phyloP scores from a whole-genome alignment of 331 rosid genomes.

The Rosa hybrid region DNA sequence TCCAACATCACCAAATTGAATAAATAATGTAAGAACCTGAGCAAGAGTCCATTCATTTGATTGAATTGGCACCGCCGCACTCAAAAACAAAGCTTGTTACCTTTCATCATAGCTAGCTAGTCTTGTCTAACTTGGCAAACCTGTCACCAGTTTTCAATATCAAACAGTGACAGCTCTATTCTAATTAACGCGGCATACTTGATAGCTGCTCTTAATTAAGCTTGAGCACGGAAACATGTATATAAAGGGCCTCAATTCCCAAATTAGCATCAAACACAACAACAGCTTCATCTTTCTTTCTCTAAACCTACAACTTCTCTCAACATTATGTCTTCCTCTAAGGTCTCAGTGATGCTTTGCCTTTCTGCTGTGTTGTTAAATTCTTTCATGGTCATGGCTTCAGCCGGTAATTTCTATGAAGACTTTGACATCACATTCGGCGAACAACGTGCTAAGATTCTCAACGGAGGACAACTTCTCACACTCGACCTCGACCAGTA shows the following conservation, averaged over 20 bases:
- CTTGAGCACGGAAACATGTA: neutral
- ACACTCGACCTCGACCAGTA: too few species aligned
- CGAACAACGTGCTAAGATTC: slow-evolving; percentile 31
- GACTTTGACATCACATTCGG: slow-evolving; percentile 42
- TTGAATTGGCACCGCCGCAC: neutral
- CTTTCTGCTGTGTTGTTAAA: slow-evolving; percentile 1
- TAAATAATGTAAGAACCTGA: neutral
- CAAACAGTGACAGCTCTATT: neutral
- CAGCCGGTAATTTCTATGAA: slow-evolving; percentile 39
- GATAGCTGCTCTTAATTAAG: too few species aligned
- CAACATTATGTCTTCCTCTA: neutral
- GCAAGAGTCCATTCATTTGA: neutral
- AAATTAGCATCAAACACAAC: neutral
- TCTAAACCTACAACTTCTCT: neutral
- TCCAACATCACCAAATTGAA: neutral
- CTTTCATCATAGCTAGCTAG: too few species aligned
- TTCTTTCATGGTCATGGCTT: slow-evolving; percentile 10
- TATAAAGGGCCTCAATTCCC: neutral
- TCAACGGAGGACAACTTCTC: too few species aligned
- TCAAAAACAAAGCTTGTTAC: neutral
- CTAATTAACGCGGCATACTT: neutral
- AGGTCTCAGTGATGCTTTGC: slow-evolving; percentile 5
- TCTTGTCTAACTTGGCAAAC: neutral
- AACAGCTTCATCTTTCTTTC: neutral
- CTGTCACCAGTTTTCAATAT: neutral